Base-by-base conservation (phyloP, 805 yeast genomes). In the Candida tammaniensis region DNA sequence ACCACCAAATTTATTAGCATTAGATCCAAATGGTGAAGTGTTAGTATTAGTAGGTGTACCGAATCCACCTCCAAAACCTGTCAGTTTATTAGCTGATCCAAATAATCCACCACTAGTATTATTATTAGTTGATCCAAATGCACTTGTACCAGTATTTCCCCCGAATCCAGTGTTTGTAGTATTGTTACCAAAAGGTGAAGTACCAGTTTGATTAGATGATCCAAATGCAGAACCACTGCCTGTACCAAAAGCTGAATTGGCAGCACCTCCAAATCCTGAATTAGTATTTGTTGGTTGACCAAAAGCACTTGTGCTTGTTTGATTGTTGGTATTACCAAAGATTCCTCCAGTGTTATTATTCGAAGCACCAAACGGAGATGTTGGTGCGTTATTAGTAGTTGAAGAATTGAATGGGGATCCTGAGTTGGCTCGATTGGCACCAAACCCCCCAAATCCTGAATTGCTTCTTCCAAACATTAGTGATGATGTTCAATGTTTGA, bases 371-470 rank as follows among this genome's bases (percentile, higher is more conserved):
- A 65, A 63, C 3, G 68, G 63, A 3, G 74, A 57, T 4, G 48
- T 46, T 16, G 55, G 46, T 36, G 49, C 53, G 32, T 49, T 36
- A 43, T 40, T 43, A 35, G 44, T 44, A 16, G 47, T 45, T 15
- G 50, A 30, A 9, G 62, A 43, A 24, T 68, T 68, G 48, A 67
- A 64, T 4, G 68, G 64, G 8, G 73, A 57, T 5, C 51, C 48
- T 21, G 55, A 47, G 38, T 49, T 54, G 30, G 37, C 24, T 11
- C 47, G 39, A 22, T 43, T 37, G 40, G 44, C 40, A 20, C 66
- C 63, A 44, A 64, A 70, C 19, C 78, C 78, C 9, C 79, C 79
- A 51, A 74, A 74, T 13, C 80, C 80, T 30, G 74, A 63, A 10
- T 64, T 56, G 15, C 68, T 48, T 30, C 72, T 52, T 30, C 78